Evolutionary conservation across 2,329 filamentous ascomycete genomes (phyloP).

Genomic region (Trichoderma pleuroti): DNA sequence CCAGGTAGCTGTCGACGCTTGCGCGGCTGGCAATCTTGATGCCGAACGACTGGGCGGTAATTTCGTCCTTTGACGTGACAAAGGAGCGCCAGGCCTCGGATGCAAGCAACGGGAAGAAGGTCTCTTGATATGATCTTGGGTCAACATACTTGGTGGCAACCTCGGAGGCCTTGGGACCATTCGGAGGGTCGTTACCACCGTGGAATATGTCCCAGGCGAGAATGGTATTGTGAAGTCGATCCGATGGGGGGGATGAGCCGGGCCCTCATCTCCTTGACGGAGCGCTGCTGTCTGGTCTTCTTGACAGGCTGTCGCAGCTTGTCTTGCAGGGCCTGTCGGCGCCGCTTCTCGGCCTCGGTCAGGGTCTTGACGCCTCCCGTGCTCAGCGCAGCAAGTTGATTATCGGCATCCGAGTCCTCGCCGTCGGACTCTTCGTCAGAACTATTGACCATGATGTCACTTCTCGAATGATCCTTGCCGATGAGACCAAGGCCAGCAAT

Average conservation of each 20-base stretch:
- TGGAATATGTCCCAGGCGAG: constrained; percentile 96
- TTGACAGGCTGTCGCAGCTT: constrained; percentile 71
- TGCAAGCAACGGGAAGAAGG: constrained; percentile 84
- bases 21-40: constrained; percentile 85
- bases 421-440: constrained; percentile 75
- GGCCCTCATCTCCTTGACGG: constrained; percentile 90
- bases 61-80: constrained; percentile 83
- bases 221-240: constrained; percentile 77
- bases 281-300: constrained; percentile 75
- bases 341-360: constrained; percentile 45
- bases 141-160: constrained; percentile 77
- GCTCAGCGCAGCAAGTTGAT: constrained; percentile 46
- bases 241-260: constrained; percentile 86
- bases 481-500: constrained; percentile 66
- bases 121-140: constrained; percentile 76
- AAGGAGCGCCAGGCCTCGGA: constrained; percentile 96
- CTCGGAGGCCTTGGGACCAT: constrained; percentile 65
- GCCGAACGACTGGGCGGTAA: constrained; percentile 74
- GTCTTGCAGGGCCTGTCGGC: constrained; percentile 48
- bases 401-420: constrained; percentile 52
- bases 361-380: constrained; percentile 47
- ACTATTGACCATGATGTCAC: constrained; percentile 87
- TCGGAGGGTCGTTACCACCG: constrained; percentile 78
- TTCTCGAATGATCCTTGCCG: constrained; percentile 77
- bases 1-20: constrained; percentile 88